phyloP scores from a whole-genome alignment of 345 rosid species.

The Populus alba region DNA sequence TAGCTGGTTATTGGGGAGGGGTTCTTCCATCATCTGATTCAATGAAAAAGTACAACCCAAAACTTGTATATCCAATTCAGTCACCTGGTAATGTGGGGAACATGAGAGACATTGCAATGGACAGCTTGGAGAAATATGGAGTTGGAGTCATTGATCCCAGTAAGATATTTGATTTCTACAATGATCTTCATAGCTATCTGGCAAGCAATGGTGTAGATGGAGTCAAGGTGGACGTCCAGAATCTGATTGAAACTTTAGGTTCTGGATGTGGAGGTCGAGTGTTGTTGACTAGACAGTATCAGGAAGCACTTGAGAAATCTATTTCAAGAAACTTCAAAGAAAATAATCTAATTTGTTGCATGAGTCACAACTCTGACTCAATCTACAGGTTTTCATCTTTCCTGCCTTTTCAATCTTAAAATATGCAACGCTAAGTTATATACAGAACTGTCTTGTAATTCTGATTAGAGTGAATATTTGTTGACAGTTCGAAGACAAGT shows the following conservation, averaged over 20 bases:
- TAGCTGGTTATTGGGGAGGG: constrained; percentile 68
- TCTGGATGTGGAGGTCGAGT: constrained; percentile 54
- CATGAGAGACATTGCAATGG: constrained; percentile 34
- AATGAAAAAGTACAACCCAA: constrained; percentile 51
- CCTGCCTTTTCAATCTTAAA: too few relatives aligned
- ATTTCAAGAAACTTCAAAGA: constrained; percentile 46
- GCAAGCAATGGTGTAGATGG: constrained; percentile 42
- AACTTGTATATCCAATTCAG: constrained; percentile 42
- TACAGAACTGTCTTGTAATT: neutral
- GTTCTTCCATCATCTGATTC: constrained; percentile 43
- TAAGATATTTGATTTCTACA: constrained; percentile 38
- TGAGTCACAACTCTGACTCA: constrained; percentile 58
- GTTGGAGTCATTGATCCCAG: constrained; percentile 42
- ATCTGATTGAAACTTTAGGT: constrained; percentile 50
- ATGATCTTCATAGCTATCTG: constrained; percentile 51
- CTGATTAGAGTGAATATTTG: constrained; percentile 12
- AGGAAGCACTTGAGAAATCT: constrained; percentile 53
- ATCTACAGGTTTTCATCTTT: constrained; percentile 41
- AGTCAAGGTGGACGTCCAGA: constrained; percentile 53
- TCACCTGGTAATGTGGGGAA: constrained; percentile 44
- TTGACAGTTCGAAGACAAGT: constrained; percentile 44
- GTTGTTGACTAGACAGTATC: constrained; percentile 46
- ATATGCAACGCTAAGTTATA: too few relatives aligned
- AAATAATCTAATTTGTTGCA: constrained; percentile 50
- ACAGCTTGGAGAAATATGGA: constrained; percentile 43